Evolutionary conservation across 352 stramenopile species (phyloP), one percentile per base, ranked within the genome.

Genomic region (Phytopythium vexans): DNA sequence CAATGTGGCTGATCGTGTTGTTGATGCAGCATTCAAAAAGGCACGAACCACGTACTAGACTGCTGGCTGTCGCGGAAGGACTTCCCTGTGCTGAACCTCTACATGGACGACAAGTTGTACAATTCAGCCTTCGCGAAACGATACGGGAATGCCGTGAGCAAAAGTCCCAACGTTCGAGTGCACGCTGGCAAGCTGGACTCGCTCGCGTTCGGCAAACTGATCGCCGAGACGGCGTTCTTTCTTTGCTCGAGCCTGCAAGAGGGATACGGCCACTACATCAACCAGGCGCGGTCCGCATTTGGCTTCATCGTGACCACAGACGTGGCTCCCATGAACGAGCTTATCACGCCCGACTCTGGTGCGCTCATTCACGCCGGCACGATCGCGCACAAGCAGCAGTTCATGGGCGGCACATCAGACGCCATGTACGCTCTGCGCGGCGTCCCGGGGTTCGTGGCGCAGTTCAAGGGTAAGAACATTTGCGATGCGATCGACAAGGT

Each of bases 201-300:
- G 6, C 36, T 56, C 32, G 59, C 62, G 6, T 89, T 85, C 51
- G 73, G 79, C 32, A 67, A 70, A 32, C 54, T 85, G 56, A 64
- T 89, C 50, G 71, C 70, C 2, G 64, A 87, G 38, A 52, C 69
- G 2, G 53, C 71, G n/a, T 80, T 75, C 46, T 82, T 88, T 42
- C 57, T 89, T 58, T 89, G 79, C 41, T 63, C 79, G 27, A 89
- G 79, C 47, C 15, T 62, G 16, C 62, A 74, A 46, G 79, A 89
- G 57, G 76, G 79, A 6, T 89, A 82, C 41, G 78, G 77, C 8
- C 77, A 86, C 62, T 88, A 88, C 56, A 86, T 86, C 50, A 88
- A 88, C 61, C 77, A 88, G 34, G 77, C 74, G n/a, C 70, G 74
- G 8, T 68, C 74, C 12, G 65, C 60, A 8, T 60, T 70, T 10